Percentiles rank a stretch among this genome's conserved stretches.
phyloP scores from a whole-genome alignment of 768 basidiomycete species.

The Mrakia blollopis region DNA sequence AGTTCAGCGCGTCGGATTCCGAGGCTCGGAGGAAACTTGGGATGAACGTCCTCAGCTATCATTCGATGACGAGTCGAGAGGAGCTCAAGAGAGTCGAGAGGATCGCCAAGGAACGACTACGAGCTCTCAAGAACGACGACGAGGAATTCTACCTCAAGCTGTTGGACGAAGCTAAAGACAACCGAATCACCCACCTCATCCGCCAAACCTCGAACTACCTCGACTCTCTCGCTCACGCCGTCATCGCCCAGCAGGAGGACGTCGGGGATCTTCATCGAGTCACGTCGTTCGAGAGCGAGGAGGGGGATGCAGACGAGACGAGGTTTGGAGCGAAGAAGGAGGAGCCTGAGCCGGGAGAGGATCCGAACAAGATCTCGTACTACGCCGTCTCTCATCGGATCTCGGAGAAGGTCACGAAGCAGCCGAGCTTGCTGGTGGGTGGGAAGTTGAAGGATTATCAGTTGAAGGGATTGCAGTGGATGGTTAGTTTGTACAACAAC shows the following conservation, averaged over 20 bases:
- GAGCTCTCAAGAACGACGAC: conserved; percentile 94
- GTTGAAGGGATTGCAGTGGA: conserved; percentile 92
- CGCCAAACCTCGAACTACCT: conserved; percentile 81
- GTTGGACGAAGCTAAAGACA: conserved; percentile 97
- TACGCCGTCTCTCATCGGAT: conserved; percentile 91
- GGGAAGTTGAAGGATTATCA: conserved; percentile 94
- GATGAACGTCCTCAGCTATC: conserved; percentile 73
- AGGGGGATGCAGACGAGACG: conserved; percentile 31
- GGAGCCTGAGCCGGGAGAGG: conserved; percentile 60
- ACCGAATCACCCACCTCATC: conserved; percentile 91
- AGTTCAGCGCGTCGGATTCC: conserved; percentile 46
- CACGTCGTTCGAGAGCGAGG: conserved; percentile 41
- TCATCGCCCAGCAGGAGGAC: conserved; percentile 84
- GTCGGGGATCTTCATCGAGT: conserved; percentile 39
- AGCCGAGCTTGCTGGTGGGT: conserved; percentile 36
- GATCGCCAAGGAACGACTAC: conserved; percentile 93
- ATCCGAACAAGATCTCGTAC: conserved; percentile 76
- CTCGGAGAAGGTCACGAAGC: conserved; percentile 68
- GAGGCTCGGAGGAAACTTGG: conserved; percentile 68
- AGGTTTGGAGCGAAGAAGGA: conserved; percentile 49
- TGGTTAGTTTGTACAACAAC: conserved; percentile 97
- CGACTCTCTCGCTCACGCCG: conserved; percentile 89
- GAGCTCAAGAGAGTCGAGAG: conserved; percentile 96
- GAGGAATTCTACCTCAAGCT: conserved; percentile 99
- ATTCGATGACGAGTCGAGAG: conserved; percentile 87